Conservation (phyloP, 257 asterid genomes). For the Plantago ovata region DNA sequence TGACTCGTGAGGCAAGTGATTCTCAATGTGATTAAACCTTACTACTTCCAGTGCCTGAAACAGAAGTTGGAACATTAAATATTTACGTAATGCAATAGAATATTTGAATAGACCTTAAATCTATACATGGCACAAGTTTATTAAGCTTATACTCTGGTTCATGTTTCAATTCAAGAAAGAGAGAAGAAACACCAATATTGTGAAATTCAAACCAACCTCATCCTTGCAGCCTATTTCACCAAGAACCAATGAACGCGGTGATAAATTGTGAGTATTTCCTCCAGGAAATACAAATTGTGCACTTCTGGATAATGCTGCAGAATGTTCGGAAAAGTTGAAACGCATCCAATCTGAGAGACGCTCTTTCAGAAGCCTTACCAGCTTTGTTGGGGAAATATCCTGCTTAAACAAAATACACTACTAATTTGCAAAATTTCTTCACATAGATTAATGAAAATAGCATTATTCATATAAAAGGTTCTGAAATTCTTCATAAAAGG, state of each 20-base stretch:
- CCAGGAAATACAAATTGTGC: slow-evolving; percentile 32
- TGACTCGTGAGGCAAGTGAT: slow-evolving; percentile 13
- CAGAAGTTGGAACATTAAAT: slow-evolving; percentile 1
- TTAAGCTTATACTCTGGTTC: slow-evolving; percentile 8
- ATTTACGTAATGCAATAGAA: not conserved
- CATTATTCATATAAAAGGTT: no score
- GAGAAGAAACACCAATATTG: not conserved
- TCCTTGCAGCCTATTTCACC: slow-evolving; percentile 33
- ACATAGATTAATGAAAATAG: no score
- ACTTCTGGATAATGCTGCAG: slow-evolving; percentile 26
- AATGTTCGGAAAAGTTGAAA: slow-evolving; percentile 33
- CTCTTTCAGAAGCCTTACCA: slow-evolving; percentile 41
- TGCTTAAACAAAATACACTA: slow-evolving; percentile 8
- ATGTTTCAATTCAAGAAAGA: not conserved
- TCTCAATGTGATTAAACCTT: slow-evolving; percentile 19
- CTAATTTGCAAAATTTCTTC: slow-evolving; percentile 3
- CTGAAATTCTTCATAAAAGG: no score
- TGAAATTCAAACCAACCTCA: slow-evolving; percentile 32
- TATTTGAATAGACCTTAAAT: not conserved
- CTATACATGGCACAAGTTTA: not conserved
- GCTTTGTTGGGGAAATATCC: slow-evolving; percentile 36
- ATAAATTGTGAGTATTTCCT: slow-evolving; percentile 16
- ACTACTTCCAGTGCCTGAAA: slow-evolving; percentile 31
- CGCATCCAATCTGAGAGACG: slow-evolving; percentile 37
- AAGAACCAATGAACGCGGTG: slow-evolving; percentile 24